phyloP scores from a whole-genome alignment of 495 filamentous ascomycete species.

The Aspergillus indologenus region DNA sequence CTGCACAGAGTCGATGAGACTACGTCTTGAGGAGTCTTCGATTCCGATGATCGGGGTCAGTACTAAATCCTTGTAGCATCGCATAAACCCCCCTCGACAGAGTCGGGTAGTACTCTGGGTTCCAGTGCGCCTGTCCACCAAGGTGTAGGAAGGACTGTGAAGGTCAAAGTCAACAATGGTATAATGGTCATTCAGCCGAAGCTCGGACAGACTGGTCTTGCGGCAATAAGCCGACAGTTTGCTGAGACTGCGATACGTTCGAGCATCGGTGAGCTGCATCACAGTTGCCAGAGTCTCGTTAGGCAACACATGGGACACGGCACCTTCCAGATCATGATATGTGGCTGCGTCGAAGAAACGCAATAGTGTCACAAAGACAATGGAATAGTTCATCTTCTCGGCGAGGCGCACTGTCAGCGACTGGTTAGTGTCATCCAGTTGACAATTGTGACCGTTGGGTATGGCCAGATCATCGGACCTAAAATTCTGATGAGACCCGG shows the following conservation, averaged over 20 bases:
- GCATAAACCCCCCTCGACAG: no score
- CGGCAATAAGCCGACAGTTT: slow-evolving; percentile 14
- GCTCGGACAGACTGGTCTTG: slow-evolving; percentile 5
- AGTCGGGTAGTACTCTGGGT: neutral
- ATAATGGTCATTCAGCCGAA: slow-evolving; percentile 19
- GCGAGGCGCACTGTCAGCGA: neutral
- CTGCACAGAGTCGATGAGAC: slow-evolving; percentile 7
- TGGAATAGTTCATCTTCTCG: no score
- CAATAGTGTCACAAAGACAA: slow-evolving; percentile 4
- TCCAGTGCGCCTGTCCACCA: slow-evolving; percentile 14
- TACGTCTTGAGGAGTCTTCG: slow-evolving; percentile 7
- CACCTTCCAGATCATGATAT: slow-evolving; percentile 4
- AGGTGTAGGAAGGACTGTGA: neutral
- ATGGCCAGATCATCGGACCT: no score
- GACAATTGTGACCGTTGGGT: no score
- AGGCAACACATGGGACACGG: slow-evolving; percentile 8
- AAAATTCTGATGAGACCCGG: no score
- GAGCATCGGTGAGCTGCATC: slow-evolving; percentile 16
- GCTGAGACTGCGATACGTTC: slow-evolving; percentile 15
- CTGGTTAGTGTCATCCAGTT: neutral
- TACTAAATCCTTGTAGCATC: neutral
- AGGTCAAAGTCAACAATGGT: slow-evolving; percentile 5
- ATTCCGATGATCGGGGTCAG: slow-evolving; percentile 17
- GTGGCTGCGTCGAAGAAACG: slow-evolving; percentile 17
- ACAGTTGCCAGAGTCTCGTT: slow-evolving; percentile 18